Evolutionary conservation across 352 stramenopile species (phyloP).

Genomic region (Globisporangium paddicum): DNA sequence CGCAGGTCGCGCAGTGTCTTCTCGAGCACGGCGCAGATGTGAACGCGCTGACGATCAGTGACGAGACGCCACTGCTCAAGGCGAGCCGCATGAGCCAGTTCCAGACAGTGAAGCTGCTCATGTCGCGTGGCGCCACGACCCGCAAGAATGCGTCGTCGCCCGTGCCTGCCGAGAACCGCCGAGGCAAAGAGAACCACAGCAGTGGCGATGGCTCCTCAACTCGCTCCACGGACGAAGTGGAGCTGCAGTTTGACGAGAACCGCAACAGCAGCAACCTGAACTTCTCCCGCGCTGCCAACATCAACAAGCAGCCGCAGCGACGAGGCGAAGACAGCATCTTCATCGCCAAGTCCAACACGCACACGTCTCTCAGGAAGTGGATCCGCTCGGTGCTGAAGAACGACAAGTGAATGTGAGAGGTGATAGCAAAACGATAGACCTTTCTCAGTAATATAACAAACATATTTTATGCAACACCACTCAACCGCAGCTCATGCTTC

Average conservation of each 20-base stretch:
- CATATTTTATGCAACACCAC: conserved; percentile 2
- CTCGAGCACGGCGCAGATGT: conserved; percentile 67
- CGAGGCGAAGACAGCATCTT: conserved; percentile 35
- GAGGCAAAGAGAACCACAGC: conserved; percentile 20
- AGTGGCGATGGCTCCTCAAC: not conserved
- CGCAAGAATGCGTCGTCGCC: conserved; percentile 16
- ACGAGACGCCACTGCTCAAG: conserved; percentile 75
- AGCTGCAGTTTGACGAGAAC: conserved; percentile 14
- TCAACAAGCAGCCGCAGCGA: conserved; percentile 20
- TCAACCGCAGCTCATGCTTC: not conserved
- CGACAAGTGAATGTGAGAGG: conserved; percentile 8
- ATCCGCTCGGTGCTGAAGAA: conserved; percentile 61
- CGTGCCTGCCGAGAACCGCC: conserved; percentile 7
- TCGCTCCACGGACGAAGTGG: conserved; percentile 19
- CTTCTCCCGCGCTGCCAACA: conserved; percentile 19
- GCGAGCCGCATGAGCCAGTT: conserved; percentile 80
- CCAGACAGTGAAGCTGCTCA: conserved; percentile 68
- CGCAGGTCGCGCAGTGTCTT: conserved; percentile 53
- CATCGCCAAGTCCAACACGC: conserved; percentile 64
- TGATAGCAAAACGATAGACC: conserved; percentile 2
- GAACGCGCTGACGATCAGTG: conserved; percentile 49
- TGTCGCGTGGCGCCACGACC: conserved; percentile 41
- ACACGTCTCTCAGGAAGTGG: conserved; percentile 69
- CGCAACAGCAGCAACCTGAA: conserved; percentile 17
- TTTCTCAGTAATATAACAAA: conserved; percentile 3